A percentile compares a stretch with the other conserved stretches of the same genome.
Conservation (phyloP, 2,329 filamentous ascomycete species). For the Colletotrichum paranaense region DNA sequence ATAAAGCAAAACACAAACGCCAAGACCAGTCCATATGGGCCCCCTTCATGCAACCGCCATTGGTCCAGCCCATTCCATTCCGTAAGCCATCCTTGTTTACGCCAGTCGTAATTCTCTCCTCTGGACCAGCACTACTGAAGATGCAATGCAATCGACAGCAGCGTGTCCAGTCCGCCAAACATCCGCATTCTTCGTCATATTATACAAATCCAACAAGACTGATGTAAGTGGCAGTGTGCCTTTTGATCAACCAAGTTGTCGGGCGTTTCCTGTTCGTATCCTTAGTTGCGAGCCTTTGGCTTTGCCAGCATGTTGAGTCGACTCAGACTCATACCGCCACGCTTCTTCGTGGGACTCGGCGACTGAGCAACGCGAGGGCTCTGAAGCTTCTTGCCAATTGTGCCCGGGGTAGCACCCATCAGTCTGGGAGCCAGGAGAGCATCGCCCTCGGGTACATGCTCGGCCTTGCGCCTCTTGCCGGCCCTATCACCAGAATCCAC, state of each 20-base stretch:
- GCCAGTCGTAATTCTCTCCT: conserved; percentile 18
- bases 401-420: conserved; percentile 46
- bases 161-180: background rate
- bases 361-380: conserved; percentile 41
- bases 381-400: conserved; percentile 49
- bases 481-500: conserved; percentile 66
- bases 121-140: background rate
- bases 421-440: conserved; percentile 63
- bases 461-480: conserved; percentile 69
- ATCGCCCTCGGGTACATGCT: conserved; percentile 61
- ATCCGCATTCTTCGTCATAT: conserved; percentile 22
- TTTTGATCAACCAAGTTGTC: background rate
- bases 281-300: conserved; percentile 66
- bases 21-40: conserved; percentile 11
- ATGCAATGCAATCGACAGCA: background rate
- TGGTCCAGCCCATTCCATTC: conserved; percentile 11
- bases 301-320: conserved; percentile 71
- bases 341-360: conserved; percentile 64
- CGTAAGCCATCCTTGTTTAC: conserved; percentile 19
- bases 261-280: background rate
- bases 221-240: background rate
- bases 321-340: conserved; percentile 63
- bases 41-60: conserved; percentile 4
- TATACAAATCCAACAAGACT: conserved; percentile 22
- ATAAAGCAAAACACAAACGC: conserved; percentile 16